phyloP scores from a whole-genome alignment of 2,329 filamentous ascomycete species.

The Colletotrichum lindemuthianum region DNA sequence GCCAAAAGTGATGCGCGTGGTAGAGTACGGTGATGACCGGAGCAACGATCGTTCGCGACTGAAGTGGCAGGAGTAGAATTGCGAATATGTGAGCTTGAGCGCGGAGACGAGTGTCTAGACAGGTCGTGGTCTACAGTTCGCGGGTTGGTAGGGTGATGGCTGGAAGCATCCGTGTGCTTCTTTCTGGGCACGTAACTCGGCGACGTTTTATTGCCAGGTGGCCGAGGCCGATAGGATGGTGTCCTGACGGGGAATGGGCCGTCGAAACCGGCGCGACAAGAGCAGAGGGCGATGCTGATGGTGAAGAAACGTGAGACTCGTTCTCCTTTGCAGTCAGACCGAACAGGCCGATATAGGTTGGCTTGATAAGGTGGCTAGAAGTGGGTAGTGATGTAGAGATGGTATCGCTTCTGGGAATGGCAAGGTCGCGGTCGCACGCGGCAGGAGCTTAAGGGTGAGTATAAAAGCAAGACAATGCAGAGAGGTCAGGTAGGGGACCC shows the following conservation, averaged over 20 bases:
- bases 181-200: not conserved
- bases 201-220: slow-evolving; percentile 10
- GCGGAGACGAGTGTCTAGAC: not conserved
- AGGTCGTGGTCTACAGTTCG: not conserved
- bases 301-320: not conserved
- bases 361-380: too few species aligned
- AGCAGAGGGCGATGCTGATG: not conserved
- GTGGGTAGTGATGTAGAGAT: too few species aligned
- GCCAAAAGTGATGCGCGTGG: not conserved
- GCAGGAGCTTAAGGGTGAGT: not conserved
- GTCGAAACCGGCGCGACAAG: not conserved
- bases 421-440: too few species aligned
- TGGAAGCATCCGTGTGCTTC: not conserved
- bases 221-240: slow-evolving; percentile 13
- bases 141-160: not conserved
- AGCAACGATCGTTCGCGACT: not conserved
- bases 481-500: not conserved
- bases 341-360: too few species aligned
- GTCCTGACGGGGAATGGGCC: not conserved
- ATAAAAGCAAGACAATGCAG: not conserved
- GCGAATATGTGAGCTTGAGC: not conserved
- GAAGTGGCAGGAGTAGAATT: not conserved
- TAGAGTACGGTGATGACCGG: not conserved
- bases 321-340: too few species aligned
- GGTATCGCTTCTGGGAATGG: too few species aligned